A percentile compares a stretch with the other conserved stretches of the same genome.
Conservation (phyloP, 257 asterid species). For the Gardenia jasminoides region DNA sequence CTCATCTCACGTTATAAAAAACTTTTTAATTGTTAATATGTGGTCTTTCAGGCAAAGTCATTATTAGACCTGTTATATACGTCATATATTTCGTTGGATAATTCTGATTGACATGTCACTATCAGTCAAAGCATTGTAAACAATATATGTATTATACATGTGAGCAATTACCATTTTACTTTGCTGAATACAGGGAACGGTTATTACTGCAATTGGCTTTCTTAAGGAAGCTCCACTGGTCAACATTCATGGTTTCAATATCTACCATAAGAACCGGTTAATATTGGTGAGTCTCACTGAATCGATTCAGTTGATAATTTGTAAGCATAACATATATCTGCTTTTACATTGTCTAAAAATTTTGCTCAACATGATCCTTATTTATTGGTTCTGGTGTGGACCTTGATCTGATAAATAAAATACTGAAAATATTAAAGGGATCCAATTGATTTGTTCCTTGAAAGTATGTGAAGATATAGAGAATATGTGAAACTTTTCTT, state of each 20-base stretch:
- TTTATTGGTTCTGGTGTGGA: background rate
- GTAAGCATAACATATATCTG: background rate
- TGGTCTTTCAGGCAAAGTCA: background rate
- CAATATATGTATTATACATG: background rate
- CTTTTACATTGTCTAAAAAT: background rate
- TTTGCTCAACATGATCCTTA: background rate
- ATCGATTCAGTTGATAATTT: background rate
- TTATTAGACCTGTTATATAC: background rate
- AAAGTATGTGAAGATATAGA: background rate
- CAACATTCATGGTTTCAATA: conserved; percentile 87
- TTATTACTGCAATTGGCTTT: conserved; percentile 80
- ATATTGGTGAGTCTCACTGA: conserved; percentile 57
- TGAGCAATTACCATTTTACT: conserved; percentile 10
- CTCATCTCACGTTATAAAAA: background rate
- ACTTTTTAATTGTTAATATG: background rate
- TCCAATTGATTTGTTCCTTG: background rate
- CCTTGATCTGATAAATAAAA: background rate
- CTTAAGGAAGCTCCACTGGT: conserved; percentile 88
- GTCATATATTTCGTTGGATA: too few species aligned
- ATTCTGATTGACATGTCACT: background rate
- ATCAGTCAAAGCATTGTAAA: background rate
- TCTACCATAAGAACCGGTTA: conserved; percentile 92
- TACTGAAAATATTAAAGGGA: background rate
- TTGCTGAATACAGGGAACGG: conserved; percentile 54
- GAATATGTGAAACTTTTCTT: background rate